Base-by-base conservation (phyloP, 345 rosid genomes). In the Lepidium sativum region DNA sequence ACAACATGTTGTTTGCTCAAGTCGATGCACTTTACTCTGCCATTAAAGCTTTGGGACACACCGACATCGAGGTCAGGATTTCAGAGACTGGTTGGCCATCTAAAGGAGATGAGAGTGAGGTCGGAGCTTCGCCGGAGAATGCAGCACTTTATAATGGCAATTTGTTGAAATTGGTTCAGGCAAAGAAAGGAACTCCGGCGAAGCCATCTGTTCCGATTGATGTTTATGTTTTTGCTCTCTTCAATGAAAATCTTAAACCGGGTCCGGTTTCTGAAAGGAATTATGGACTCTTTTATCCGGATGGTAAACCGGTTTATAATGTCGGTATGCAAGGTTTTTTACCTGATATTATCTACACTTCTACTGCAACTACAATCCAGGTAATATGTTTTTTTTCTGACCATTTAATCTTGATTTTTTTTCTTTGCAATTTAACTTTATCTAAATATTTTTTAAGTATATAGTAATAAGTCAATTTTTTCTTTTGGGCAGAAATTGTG, bases 71-170 rank as follows among this genome's bases (percentile, higher is more conserved):
- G 58, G 91, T 91, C 2, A 63, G 73, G 81, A 63, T 95, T 23
- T 91, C 99, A 1, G 99, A 95, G 75, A 95, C 99, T 8, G 99
- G 99, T 1, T 95, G 99, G 99, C 99, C 99, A 0, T 95, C 99
- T 0, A 83, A 68, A 60, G 99, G 97, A 8, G 96, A 91, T 21
- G 77, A 67, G 6, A 63, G 70, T 50, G 99, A 94, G 78, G 71
- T 67, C 10, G 99, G 97, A 48, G 96, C 99, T 16, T 70, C 84
- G 18, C 75, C 78, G 6, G 84, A 85, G 60, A 94, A 94, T 68
- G 99, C 97, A 0, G 88, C 75, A 21, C 33, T 83, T 12, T 90
- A 94, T 42, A 88, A 94, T 40, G 81, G 85, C 16, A 90, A 94
- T 67, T 35, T 94, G 55, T 33, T 94, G 75, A 39, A 44, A 42